Base-by-base conservation (phyloP, 2,329 filamentous ascomycete species). In the Meredithiella fracta region DNA sequence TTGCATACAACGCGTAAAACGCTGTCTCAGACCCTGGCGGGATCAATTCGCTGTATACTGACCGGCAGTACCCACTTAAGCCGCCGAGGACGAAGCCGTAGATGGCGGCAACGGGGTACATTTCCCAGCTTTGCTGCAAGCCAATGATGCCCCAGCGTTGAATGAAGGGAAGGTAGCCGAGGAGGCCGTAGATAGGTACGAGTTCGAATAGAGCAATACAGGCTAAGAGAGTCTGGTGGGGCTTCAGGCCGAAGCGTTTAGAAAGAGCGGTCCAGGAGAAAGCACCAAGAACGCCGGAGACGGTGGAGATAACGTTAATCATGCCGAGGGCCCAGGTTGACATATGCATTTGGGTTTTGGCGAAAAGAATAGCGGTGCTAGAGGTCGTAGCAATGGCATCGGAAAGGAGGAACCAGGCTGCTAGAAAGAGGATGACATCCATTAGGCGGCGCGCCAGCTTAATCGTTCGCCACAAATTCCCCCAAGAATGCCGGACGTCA, bases 11-110 rank as follows among this genome's bases (percentile, higher is more conserved):
- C 0, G 91, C 90, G 66, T 94, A 98, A 65, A 98, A 98, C 0
- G 91, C 90, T 0, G 92, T 90, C 69, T 98, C 92, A 29, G 85
- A 94, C 3, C 92, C 92, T 0, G 88, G 87, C 1, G 92, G 92
- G 56, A 98, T 94, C 57, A 98, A 75, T 67, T 97, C 90, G 40
- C 89, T 90, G 65, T 87, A 98, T 3, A 98, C 75, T 59, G 86
- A 90, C 44, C 92, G 83, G 65, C 92, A 97, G 68, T 97, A 96
- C 23, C 85, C 85, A 58, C 86, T 88, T 42, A 98, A 71, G 0
- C 92, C 92, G n/a, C 92, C 92, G 29, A 97, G 79, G 1, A 97
- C 90, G 52, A 98, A 80, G 0, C 92, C 92, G 67, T 96, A 97
- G 11, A 97, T 80, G 2, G 86, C 85, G 0, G 88, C 90, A 1